Evolutionary conservation across 768 basidiomycete genomes (phyloP).

Genomic region (Coprinellus micaceus): DNA sequence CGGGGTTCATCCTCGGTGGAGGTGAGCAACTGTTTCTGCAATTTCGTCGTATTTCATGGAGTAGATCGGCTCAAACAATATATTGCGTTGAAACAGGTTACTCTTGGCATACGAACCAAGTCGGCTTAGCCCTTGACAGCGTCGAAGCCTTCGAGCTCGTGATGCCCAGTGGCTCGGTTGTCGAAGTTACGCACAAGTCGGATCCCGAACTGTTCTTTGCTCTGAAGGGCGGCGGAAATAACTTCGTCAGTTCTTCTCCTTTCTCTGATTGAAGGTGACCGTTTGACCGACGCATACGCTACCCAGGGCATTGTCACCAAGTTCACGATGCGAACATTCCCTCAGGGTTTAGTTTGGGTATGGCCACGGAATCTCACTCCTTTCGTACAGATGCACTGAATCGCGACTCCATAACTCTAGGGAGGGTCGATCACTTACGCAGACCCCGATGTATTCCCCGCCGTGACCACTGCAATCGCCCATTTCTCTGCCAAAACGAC

Average conservation of each 20-base stretch:
- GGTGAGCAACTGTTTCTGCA: conserved; percentile 20
- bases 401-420: conserved; percentile 22
- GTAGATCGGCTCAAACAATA: background rate
- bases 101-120: conserved; percentile 60
- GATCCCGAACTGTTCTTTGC: conserved; percentile 42
- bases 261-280: background rate
- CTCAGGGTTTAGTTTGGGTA: conserved; percentile 62
- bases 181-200: conserved; percentile 29
- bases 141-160: conserved; percentile 56
- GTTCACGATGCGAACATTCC: conserved; percentile 50
- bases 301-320: conserved; percentile 54
- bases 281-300: no score
- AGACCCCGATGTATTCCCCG: conserved; percentile 16
- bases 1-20: conserved; percentile 47
- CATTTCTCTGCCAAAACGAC: conserved; percentile 38
- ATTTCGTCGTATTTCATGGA: conserved; percentile 23
- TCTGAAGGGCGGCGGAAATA: conserved; percentile 14
- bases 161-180: conserved; percentile 46
- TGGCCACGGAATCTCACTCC: conserved; percentile 3
- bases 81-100: conserved; percentile 43
- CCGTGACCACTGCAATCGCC: conserved; percentile 33
- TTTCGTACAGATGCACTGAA: background rate
- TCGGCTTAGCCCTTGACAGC: conserved; percentile 57
- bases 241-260: background rate
- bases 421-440: conserved; percentile 44